Conservation (phyloP, 306 rosid species). For the Pachyrhizus erosus region DNA sequence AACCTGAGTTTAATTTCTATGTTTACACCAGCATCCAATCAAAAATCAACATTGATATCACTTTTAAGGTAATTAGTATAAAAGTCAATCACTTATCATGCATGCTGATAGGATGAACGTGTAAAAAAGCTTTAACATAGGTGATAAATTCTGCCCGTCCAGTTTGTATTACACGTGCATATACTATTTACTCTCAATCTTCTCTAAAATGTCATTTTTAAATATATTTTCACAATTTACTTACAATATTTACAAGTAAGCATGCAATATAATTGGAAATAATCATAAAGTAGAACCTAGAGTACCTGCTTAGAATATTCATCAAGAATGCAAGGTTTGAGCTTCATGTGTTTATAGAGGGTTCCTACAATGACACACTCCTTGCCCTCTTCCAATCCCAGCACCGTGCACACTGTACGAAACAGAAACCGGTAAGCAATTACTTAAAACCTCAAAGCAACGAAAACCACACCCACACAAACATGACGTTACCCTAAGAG, state of each 20-base stretch:
- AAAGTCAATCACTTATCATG: neutral
- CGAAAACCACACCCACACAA: neutral
- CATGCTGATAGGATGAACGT: neutral
- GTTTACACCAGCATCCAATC: neutral
- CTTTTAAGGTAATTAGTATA: neutral
- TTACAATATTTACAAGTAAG: neutral
- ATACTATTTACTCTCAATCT: neutral
- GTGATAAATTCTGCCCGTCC: no score
- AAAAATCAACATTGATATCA: neutral
- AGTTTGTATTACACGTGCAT: neutral
- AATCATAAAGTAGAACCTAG: neutral
- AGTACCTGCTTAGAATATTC: slow-evolving; percentile 92
- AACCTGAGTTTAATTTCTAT: neutral
- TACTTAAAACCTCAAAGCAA: neutral
- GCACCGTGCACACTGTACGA: slow-evolving; percentile 73
- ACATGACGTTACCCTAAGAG: slow-evolving; percentile 8
- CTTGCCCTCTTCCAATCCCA: slow-evolving; percentile 76
- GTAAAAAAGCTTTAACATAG: neutral
- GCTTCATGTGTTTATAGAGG: slow-evolving; percentile 91
- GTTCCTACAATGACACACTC: slow-evolving; percentile 92
- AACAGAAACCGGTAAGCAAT: slow-evolving; percentile 9
- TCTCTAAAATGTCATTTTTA: neutral
- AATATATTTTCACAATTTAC: neutral
- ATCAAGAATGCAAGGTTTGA: slow-evolving; percentile 85
- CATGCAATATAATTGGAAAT: neutral